These are phyloP conservation scores for Panus rudis DNA, from an alignment of 768 basidiomycete species.

Conservation along the genomic window DNA sequence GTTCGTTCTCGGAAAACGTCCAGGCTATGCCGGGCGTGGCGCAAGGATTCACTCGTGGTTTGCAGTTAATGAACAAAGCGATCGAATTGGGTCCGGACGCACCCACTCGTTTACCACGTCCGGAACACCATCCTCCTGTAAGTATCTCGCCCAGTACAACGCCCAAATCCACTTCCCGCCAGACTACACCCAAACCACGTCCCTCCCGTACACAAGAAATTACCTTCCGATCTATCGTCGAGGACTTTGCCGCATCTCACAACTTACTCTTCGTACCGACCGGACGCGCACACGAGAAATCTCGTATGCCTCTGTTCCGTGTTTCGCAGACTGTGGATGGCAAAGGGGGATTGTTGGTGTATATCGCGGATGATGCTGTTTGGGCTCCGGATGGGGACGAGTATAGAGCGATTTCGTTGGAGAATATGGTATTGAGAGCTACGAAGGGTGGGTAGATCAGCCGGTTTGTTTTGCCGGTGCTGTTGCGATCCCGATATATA, in stretches of 20 bases:
- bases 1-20: conserved; percentile 64
- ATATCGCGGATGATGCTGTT: conserved; percentile 89
- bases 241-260: conserved; percentile 79
- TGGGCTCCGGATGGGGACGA: conserved; percentile 71
- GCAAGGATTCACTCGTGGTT: conserved; percentile 78
- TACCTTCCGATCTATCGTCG: conserved; percentile 89
- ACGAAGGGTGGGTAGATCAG: conserved; percentile 12
- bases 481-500: too few relatives aligned
- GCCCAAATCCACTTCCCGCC: conserved; percentile 25
- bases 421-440: conserved; percentile 80
- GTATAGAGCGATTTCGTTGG: conserved; percentile 74
- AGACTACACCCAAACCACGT: conserved; percentile 17
- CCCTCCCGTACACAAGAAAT: conserved; percentile 68
- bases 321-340: conserved; percentile 76
- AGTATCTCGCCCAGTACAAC: conserved; percentile 9
- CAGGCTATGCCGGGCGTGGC: conserved; percentile 57
- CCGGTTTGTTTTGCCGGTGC: background rate
- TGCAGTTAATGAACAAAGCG: conserved; percentile 93
- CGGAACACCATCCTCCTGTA: conserved; percentile 46
- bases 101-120: conserved; percentile 56
- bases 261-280: conserved; percentile 88
- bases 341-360: conserved; percentile 81
- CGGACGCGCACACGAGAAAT: conserved; percentile 75
- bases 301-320: conserved; percentile 85
- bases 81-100: conserved; percentile 81